Percentiles rank a stretch among this genome's conserved stretches.
Conservation (phyloP, 2,329 filamentous ascomycete species). For the Alternaria sp. region DNA sequence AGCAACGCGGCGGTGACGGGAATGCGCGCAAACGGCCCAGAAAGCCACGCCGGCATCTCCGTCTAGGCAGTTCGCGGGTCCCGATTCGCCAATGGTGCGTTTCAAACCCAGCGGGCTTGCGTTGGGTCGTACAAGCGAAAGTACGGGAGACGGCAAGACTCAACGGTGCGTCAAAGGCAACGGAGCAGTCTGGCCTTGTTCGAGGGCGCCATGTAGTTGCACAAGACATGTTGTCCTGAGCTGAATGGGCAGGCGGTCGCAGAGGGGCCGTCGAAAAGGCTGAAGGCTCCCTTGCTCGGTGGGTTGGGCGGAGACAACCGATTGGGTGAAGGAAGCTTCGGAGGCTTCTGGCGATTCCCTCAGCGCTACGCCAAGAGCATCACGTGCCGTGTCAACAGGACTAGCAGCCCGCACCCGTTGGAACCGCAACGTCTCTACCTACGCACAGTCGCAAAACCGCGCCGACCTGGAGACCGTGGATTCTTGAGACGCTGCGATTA, state of each 20-base stretch:
- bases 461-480: constrained; percentile 21
- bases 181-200: constrained; percentile 4
- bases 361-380: constrained; percentile 13
- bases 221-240: constrained; percentile 4
- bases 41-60: constrained; percentile 10
- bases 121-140: constrained; percentile 9
- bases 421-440: constrained; percentile 36
- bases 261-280: constrained; percentile 16
- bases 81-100: constrained; percentile 10
- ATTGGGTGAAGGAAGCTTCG: constrained; percentile 14
- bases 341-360: constrained; percentile 8
- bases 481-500: constrained; percentile 11
- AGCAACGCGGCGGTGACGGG: constrained; percentile 2
- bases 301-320: constrained; percentile 10
- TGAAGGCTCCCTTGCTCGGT: constrained; percentile 11
- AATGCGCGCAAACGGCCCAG: constrained; percentile 8
- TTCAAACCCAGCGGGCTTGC: constrained; percentile 11
- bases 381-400: constrained; percentile 16
- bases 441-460: constrained; percentile 31
- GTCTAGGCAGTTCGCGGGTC: constrained; percentile 4
- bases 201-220: constrained; percentile 11
- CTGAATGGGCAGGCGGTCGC: constrained; percentile 3
- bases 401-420: constrained; percentile 29
- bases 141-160: constrained; percentile 5
- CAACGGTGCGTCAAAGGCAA: constrained; percentile 13